These are phyloP conservation scores for Penicillium pulvis DNA, from an alignment of 495 filamentous ascomycete species.

Conservation along the genomic window DNA sequence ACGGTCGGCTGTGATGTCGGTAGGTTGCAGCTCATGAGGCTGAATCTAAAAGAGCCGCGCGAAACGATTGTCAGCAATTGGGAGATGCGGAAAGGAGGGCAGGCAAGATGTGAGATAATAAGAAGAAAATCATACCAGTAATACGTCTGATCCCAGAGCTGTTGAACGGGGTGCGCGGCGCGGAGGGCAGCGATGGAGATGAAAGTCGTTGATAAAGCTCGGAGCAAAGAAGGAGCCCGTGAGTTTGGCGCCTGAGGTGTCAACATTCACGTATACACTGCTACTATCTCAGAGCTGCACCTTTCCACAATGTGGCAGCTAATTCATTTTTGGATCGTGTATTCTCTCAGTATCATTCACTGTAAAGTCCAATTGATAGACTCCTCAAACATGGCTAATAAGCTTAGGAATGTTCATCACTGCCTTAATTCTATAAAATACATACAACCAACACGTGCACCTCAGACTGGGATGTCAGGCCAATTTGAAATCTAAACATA, in stretches of 20 bases:
- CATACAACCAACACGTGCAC: neutral
- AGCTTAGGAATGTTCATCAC: neutral
- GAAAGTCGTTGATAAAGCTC: slow-evolving; percentile 27
- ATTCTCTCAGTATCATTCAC: too few relatives aligned
- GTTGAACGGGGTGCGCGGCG: slow-evolving; percentile 6
- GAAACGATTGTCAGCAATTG: slow-evolving; percentile 20
- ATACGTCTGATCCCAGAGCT: slow-evolving; percentile 10
- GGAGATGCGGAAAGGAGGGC: neutral
- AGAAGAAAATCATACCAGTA: slow-evolving; percentile 20
- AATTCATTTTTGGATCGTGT: too few relatives aligned
- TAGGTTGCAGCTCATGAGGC: slow-evolving; percentile 45
- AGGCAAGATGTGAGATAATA: neutral
- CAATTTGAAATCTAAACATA: neutral
- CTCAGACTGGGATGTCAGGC: neutral
- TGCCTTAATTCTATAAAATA: neutral
- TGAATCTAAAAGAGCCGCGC: slow-evolving; percentile 23
- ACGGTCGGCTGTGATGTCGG: slow-evolving; percentile 29
- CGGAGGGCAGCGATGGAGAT: slow-evolving; percentile 20
- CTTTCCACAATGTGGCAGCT: neutral
- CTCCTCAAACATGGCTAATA: neutral
- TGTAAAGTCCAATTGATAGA: neutral
- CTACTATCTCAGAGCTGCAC: neutral
- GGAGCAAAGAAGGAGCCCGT: slow-evolving; percentile 18
- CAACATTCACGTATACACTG: neutral
- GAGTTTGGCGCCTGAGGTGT: slow-evolving; percentile 23